Percentiles rank a stretch among this genome's conserved stretches.
Conservation (phyloP, 2,329 filamentous ascomycete genomes). For the Orbilia blumenaviensis region DNA sequence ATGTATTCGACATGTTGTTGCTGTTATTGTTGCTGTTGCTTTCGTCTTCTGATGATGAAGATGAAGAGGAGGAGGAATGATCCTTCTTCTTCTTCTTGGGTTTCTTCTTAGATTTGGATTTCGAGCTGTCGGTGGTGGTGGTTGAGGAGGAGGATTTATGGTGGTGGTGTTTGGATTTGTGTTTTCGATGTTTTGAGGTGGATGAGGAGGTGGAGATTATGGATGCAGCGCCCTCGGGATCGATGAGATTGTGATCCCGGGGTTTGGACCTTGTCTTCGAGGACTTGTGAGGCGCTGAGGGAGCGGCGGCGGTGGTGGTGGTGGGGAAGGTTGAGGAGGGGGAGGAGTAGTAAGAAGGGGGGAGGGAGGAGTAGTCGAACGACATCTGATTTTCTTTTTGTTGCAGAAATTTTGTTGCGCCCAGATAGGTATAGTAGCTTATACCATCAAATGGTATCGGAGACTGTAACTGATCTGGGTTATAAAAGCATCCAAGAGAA, state of each 20-base stretch:
- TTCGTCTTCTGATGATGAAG: neutral
- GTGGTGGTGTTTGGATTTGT: slow-evolving; percentile 16
- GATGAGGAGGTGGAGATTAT: no score
- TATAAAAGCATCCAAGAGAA: neutral
- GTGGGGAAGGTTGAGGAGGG: slow-evolving; percentile 9
- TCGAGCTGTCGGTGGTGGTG: no score
- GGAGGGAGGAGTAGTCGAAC: slow-evolving; percentile 20
- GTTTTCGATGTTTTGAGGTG: slow-evolving; percentile 27
- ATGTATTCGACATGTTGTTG: slow-evolving; percentile 20
- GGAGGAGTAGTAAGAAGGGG: slow-evolving; percentile 17
- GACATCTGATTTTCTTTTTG: neutral
- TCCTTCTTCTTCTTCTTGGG: slow-evolving; percentile 18
- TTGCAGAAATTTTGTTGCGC: slow-evolving; percentile 33
- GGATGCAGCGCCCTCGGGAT: slow-evolving; percentile 24
- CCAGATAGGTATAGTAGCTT: no score
- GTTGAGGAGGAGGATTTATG: slow-evolving; percentile 20
- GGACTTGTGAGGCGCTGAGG: slow-evolving; percentile 35
- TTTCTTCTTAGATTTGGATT: slow-evolving; percentile 10
- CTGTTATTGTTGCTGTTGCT: no score
- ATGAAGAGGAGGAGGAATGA: neutral
- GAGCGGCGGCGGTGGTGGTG: neutral
- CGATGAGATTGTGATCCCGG: slow-evolving; percentile 24
- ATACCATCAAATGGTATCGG: no score
- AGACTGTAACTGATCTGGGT: no score
- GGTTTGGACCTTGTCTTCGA: slow-evolving; percentile 38